Evolutionary conservation across 2,329 filamentous ascomycete species (phyloP).

Genomic region (Thielaviopsis musarum): DNA sequence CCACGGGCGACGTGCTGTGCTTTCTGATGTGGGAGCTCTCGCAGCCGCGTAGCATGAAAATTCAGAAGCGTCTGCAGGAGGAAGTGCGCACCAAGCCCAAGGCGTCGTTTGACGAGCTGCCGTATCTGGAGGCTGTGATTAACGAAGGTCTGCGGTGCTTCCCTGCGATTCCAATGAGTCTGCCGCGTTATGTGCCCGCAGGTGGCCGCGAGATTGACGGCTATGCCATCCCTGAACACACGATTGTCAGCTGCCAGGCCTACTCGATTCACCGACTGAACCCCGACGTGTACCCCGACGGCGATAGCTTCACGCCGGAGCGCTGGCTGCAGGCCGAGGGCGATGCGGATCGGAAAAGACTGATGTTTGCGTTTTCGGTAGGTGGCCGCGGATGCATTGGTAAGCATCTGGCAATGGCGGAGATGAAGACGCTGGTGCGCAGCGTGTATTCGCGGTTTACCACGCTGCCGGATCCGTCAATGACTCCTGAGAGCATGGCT

Average conservation of each 20-base stretch:
- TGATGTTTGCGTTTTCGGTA: conserved; percentile 49
- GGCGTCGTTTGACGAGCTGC: conserved; percentile 30
- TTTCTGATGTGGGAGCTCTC: conserved; percentile 59
- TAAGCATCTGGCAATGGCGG: conserved; percentile 46
- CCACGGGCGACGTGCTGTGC: conserved; percentile 51
- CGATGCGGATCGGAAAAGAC: conserved; percentile 48
- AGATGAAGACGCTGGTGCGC: conserved; percentile 51
- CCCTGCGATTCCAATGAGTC: conserved; percentile 48
- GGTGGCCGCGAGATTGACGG: conserved; percentile 39
- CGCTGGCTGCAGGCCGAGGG: conserved; percentile 65
- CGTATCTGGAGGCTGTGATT: conserved; percentile 46
- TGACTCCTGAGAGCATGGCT: conserved; percentile 40
- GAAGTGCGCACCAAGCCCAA: conserved; percentile 31
- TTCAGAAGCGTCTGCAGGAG: conserved; percentile 34
- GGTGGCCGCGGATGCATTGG: conserved; percentile 50
- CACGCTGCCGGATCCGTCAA: conserved; percentile 36
- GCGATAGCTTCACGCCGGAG: conserved; percentile 63
- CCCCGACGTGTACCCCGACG: conserved; percentile 55
- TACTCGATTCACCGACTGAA: conserved; percentile 44
- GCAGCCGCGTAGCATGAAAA: conserved; percentile 32
- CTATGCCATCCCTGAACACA: conserved; percentile 33
- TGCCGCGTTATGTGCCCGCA: conserved; percentile 40
- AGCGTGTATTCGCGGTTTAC: conserved; percentile 42
- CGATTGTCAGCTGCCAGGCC: conserved; percentile 44
- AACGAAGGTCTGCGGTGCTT: conserved; percentile 45